A percentile compares a stretch with the other conserved stretches of the same genome.
phyloP scores from a whole-genome alignment of 1,284 basidiomycete genomes.

The Tilletia indica region DNA sequence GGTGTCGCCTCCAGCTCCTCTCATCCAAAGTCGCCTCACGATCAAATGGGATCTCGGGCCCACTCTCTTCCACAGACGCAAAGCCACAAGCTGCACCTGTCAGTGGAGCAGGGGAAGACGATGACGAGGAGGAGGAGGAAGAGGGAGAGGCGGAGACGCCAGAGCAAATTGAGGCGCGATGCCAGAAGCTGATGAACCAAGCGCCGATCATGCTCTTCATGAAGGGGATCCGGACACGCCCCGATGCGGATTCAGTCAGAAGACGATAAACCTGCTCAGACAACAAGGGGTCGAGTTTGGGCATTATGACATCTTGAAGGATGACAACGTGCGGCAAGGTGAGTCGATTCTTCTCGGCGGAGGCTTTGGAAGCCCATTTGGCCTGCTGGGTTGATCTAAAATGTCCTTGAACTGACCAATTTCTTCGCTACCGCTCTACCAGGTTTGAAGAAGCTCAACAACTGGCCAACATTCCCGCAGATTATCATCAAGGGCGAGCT shows the following conservation, averaged over 20 bases:
- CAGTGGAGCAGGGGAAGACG: constrained; percentile 38
- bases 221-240: constrained; percentile 82
- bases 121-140: constrained; percentile 33
- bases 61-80: constrained; percentile 41
- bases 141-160: constrained; percentile 60
- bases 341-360: constrained; percentile 26
- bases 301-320: constrained; percentile 75
- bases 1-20: constrained; percentile 31
- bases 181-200: constrained; percentile 68
- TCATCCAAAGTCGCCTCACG: constrained; percentile 14
- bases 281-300: constrained; percentile 67
- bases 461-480: constrained; percentile 73
- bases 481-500: constrained; percentile 70
- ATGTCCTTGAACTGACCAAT: not conserved
- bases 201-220: constrained; percentile 83
- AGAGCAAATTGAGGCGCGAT: constrained; percentile 68
- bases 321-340: constrained; percentile 69
- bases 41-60: constrained; percentile 22
- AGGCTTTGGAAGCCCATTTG: not conserved
- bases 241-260: constrained; percentile 70
- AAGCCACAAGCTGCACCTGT: constrained; percentile 40
- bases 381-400: not conserved
- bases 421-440: constrained; percentile 56
- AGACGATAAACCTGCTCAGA: constrained; percentile 67
- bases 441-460: constrained; percentile 78